These are phyloP conservation scores for Scopulariopsis brevicaulis DNA, from an alignment of 2,329 filamentous ascomycete species.

Conservation along the genomic window DNA sequence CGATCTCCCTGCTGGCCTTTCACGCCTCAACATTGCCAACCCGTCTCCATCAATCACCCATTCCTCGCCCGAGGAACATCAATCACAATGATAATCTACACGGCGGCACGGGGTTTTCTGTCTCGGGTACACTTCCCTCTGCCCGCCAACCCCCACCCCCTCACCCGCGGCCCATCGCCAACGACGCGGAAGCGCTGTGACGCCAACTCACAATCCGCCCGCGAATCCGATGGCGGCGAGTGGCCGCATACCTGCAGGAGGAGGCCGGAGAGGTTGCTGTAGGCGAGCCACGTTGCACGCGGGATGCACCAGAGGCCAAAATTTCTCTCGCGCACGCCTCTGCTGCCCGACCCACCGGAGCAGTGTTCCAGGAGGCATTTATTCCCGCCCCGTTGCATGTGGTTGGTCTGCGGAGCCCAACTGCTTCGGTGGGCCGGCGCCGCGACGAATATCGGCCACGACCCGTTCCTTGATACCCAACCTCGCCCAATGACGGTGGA, in stretches of 20 bases:
- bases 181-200: not conserved
- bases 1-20: too few relatives aligned
- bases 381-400: not conserved
- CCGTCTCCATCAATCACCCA: too few relatives aligned
- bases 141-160: not conserved
- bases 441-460: not conserved
- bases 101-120: not conserved
- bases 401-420: not conserved
- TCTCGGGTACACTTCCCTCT: not conserved
- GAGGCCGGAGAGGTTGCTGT: not conserved
- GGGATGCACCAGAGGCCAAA: not conserved
- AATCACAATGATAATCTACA: too few relatives aligned
- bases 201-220: not conserved
- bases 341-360: not conserved
- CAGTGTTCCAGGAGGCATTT: not conserved
- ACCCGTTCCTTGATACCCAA: not conserved
- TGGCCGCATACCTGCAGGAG: conserved; percentile 4
- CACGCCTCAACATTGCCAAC: too few relatives aligned
- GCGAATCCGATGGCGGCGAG: not conserved
- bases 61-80: too few relatives aligned
- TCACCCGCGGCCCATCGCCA: not conserved
- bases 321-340: not conserved
- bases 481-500: not conserved
- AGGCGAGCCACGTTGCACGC: conserved; percentile 4
- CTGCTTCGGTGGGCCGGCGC: not conserved